Percentiles rank a stretch among this genome's conserved stretches.
Evolutionary conservation across 345 rosid species (phyloP).

Genomic region (Hibiscus trionum): DNA sequence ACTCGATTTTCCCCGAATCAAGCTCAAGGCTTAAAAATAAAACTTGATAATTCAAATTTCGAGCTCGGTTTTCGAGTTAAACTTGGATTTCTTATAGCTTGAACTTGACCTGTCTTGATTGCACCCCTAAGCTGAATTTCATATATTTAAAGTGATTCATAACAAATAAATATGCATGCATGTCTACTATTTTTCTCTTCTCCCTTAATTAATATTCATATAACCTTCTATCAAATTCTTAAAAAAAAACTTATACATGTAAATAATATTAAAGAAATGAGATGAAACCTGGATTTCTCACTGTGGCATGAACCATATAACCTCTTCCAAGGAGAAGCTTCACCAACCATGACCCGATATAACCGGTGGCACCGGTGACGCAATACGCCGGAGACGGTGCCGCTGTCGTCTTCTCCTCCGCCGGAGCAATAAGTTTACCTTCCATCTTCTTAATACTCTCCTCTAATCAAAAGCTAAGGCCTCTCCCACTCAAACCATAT

Average conservation of each 20-base stretch:
- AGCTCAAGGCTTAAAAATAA: background rate
- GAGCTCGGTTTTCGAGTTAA: background rate
- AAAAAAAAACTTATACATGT: background rate
- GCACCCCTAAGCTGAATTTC: background rate
- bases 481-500: background rate
- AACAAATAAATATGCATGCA: background rate
- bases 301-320: constrained; percentile 60
- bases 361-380: constrained; percentile 75
- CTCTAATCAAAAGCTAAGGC: background rate
- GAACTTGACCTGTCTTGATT: background rate
- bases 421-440: background rate
- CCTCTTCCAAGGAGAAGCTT: constrained; percentile 59
- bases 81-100: background rate
- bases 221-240: background rate
- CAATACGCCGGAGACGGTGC: constrained; percentile 36
- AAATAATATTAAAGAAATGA: background rate
- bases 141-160: background rate
- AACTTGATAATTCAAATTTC: background rate
- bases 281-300: constrained; percentile 52
- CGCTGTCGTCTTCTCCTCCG: constrained; percentile 4
- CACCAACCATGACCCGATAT: constrained; percentile 73
- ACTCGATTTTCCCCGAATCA: background rate
- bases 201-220: background rate
- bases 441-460: constrained; percentile 8
- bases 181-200: background rate